Conservation (phyloP, 768 basidiomycete species). For the Krasilnikovozyma curviuscula region DNA sequence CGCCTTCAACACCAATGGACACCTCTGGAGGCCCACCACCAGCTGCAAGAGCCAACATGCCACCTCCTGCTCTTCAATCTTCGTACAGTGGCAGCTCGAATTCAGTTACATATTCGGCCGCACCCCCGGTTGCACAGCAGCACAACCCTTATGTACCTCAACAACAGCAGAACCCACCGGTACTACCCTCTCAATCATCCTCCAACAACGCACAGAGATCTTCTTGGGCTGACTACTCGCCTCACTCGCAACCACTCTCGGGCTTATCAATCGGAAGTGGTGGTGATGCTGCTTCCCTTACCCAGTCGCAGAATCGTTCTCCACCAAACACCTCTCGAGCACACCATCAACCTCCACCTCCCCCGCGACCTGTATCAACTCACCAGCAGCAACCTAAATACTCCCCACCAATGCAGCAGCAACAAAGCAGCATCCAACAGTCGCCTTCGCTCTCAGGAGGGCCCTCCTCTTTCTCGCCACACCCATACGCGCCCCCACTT, state of each 20-base stretch:
- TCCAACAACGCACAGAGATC: neutral
- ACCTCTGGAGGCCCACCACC: too few species aligned
- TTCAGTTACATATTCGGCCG: neutral
- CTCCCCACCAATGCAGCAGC: neutral
- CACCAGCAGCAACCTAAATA: neutral
- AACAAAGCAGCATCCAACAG: too few species aligned
- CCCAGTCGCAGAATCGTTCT: neutral
- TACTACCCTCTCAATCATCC: neutral
- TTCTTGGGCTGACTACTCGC: conserved; percentile 5
- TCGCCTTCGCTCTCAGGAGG: neutral
- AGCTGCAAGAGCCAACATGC: neutral
- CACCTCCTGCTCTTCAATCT: neutral
- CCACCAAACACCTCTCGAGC: neutral
- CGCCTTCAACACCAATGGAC: too few species aligned
- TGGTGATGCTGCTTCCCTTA: conserved; percentile 1
- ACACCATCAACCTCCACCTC: neutral
- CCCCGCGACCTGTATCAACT: neutral
- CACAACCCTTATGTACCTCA: neutral
- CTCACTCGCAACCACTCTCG: conserved; percentile 1
- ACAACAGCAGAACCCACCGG: too few species aligned
- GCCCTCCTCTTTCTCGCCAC: neutral
- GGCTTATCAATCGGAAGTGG: too few species aligned
- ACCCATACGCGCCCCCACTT: neutral
- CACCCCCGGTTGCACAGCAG: neutral
- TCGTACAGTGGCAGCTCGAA: neutral